phyloP scores from a whole-genome alignment of 164 flowering plant genomes.

The Vitis cinerea region DNA sequence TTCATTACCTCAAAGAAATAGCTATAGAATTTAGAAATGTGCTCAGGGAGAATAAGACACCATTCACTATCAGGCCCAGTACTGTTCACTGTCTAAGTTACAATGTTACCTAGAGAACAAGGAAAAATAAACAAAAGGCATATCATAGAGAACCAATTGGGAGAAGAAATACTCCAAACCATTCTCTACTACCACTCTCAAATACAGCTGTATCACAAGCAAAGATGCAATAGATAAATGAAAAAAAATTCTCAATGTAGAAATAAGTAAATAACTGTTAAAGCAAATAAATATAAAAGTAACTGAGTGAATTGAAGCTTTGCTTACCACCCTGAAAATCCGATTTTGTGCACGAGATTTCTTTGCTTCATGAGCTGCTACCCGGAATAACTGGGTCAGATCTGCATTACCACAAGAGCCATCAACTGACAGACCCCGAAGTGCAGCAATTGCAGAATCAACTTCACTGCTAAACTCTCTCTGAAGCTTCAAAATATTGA shows the following conservation, averaged over 20 bases:
- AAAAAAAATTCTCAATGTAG: not conserved
- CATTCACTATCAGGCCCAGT: too few species aligned
- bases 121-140: too few species aligned
- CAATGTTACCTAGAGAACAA: too few species aligned
- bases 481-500: constrained; percentile 44
- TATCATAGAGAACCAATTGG: too few species aligned
- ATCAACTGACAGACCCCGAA: constrained; percentile 55
- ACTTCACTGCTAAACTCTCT: constrained; percentile 84
- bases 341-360: constrained; percentile 80
- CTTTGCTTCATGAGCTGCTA: constrained; percentile 91
- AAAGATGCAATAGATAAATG: not conserved
- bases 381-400: constrained; percentile 72
- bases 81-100: too few species aligned
- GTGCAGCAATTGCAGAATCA: constrained; percentile 55
- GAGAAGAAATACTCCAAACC: too few species aligned
- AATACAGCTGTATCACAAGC: too few species aligned
- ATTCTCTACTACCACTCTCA: too few species aligned
- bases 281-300: not conserved
- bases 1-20: too few species aligned
- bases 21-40: too few species aligned
- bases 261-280: constrained; percentile 2
- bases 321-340: constrained; percentile 77
- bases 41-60: too few species aligned
- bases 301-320: not conserved
- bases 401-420: constrained; percentile 65